Base-by-base conservation (phyloP, 495 filamentous ascomycete species). In the Jackrogersella minutella region DNA sequence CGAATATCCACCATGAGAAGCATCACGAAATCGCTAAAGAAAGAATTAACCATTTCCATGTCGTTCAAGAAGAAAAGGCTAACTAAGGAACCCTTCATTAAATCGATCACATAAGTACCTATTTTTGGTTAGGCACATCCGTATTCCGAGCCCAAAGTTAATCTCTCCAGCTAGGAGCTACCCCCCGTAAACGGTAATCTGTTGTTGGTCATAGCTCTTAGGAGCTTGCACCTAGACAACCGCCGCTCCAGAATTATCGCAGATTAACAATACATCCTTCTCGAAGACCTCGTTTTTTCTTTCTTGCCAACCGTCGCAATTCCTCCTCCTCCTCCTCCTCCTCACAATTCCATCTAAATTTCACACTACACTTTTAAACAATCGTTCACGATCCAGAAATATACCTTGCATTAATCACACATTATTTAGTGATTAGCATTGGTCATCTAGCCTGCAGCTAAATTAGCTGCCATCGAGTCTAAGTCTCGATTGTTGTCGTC, bases 201-300 rank as follows among this genome's bases (percentile, higher is more conserved):
- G 65, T 74, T 74, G 58, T 64, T 74, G 71, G 71, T 57, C 71
- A 65, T 71, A 71, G 65, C 68, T 69, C 66, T 39, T 56, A 21
- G 31, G 59, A 58, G 53, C 59, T 52, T 64, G 53, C 49, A 51
- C 67, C 68, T 53, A 21, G 62, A 66, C 71, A 73, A 71, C 71
- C 54, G 21, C 16, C 55, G 19, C 16, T 5, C 49, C 13, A 30
- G 49, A 44, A 58, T 39, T 26, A 57, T 44, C 26, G 14, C 36
- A 44, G 14, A 26, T 44, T 43, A 33, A 52, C 36, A 36, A 40
- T 19, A n/a, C 13, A 57, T 47, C 43, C 10, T 49, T 36, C 37
- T 36, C 37, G 14, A 50, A 22, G 37, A 10, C 9, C n/a, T n/a
- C n/a, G n/a, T n/a, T n/a, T n/a, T 6, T 13, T 22, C n/a, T 46